Evolutionary conservation across 352 stramenopile species (phyloP), one percentile per base, ranked within the genome.

Genomic region (Globisporangium canariense): DNA sequence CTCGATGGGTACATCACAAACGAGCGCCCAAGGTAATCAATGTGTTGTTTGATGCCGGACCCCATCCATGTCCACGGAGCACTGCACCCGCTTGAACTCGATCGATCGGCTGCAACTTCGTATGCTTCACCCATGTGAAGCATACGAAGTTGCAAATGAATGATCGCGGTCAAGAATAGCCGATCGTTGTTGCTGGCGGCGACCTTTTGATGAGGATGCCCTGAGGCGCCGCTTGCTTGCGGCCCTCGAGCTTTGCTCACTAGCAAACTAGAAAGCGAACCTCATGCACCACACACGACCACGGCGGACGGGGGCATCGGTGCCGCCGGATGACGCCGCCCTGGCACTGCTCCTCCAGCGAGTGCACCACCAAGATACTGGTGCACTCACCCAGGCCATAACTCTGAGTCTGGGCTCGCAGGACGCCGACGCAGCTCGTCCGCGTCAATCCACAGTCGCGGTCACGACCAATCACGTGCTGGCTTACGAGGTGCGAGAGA

Each of bases 301-400:
- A 13, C 13, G 32, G 7, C 36, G n/a, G 32, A 6, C 34, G 2
- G 30, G 32, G 30, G 11, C 40, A 7, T 16, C 13, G 13, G 40
- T 18, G n/a, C 20, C 54, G 11, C 58, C 52, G 28, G 22, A 51
- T 25, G 73, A 79, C 41, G 64, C 65, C 11, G 32, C 62, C 3
- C 61, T 80, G 13, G 63, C 38, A 61, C 58, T 60, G 56, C 59
- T 80, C 50, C 67, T 78, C 65, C 61, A 61, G 62, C 70, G 73
- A 0, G 18, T 25, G 0, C 2, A 4, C 4, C 25, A n/a, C 11
- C 49, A 22, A 38, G 49, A 34, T 8, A 11, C 43, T 50, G 43
- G 16, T 50, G 14, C 43, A 18, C 34, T 50, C 46, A 52, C 22
- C n/a, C 18, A 30, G 46, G 46, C 22, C 25, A 30, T 30, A 40